A percentile compares a stretch with the other conserved stretches of the same genome.
phyloP scores from a whole-genome alignment of 2,329 filamentous ascomycete genomes.

The Fusarium burgessii region DNA sequence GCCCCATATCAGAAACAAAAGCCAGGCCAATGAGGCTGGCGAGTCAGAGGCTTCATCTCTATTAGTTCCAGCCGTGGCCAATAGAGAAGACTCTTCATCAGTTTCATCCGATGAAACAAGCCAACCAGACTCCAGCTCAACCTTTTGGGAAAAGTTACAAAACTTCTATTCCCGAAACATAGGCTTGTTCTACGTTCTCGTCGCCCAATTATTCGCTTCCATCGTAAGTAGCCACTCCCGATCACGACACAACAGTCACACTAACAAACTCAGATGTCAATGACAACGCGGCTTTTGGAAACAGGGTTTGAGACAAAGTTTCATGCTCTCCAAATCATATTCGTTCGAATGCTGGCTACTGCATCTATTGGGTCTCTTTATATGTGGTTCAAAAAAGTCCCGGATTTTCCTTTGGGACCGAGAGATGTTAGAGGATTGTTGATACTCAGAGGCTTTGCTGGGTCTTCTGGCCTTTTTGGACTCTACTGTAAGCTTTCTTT shows the following conservation, averaged over 20 bases:
- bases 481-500: conserved; percentile 51
- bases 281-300: conserved; percentile 54
- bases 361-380: conserved; percentile 53
- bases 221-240: conserved; percentile 46
- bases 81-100: neutral
- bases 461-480: conserved; percentile 75
- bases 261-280: conserved; percentile 52
- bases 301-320: conserved; percentile 52
- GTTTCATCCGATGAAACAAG: neutral
- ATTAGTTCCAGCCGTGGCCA: neutral
- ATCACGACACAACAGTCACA: fast-evolving
- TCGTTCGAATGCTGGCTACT: conserved; percentile 57
- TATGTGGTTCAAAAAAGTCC: conserved; percentile 58
- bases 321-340: conserved; percentile 58
- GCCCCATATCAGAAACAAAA: conserved; percentile 18
- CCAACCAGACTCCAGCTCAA: neutral
- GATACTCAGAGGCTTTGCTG: conserved; percentile 71
- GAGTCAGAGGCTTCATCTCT: conserved; percentile 3
- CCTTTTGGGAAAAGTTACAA: conserved; percentile 18
- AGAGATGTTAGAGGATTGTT: conserved; percentile 73
- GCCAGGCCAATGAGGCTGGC: neutral
- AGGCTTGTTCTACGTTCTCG: conserved; percentile 55
- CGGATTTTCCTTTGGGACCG: conserved; percentile 75
- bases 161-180: conserved; percentile 62
- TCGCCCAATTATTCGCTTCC: conserved; percentile 56